Base-by-base conservation (phyloP, 768 basidiomycete species). In the Cyclocybe aegerita region DNA sequence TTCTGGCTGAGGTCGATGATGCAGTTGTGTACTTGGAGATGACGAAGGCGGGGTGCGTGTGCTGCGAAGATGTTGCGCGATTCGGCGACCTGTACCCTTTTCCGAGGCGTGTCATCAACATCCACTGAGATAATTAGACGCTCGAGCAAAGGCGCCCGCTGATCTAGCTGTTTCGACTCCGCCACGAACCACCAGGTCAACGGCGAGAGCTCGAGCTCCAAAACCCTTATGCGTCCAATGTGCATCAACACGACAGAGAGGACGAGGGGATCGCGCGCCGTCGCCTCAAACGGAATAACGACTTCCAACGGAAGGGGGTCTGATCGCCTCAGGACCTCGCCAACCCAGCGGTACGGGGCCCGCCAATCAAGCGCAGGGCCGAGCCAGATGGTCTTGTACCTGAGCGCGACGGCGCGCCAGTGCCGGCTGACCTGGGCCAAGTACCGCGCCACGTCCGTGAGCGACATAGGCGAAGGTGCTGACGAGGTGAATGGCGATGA, bases 341-440 rank as follows among this genome's bases (percentile, higher is more conserved):
- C 41, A 10, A 60, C 23, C 60, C 60, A 62, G 10, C 52, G 14
- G 33, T 52, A 50, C 6, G 52, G 43, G 8, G 60, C 55, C 41
- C 48, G 53, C 60, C 60, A 62, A 41, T 54, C 45, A 32, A 60
- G 56, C 11, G 53, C 56, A 9, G 53, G 53, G 11, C 54, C 53
- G 29, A 57, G 43, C 61, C 61, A 62, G 23, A 62, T 48, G 10
- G 14, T 39, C 17, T 47, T 44, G 16, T 45, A 36, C 10, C 49
- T 43, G 16, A 60, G 38, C n/a, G 59, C 57, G 33, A 45, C 42
- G 14, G 23, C 41, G n/a, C 60, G 47, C 60, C 60, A 62, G 30
- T 37, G 46, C 30, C 48, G 56, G 40, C 52, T 54, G 16, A 62
- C 60, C 40, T 62, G 60, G 0, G 60, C 43, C 2, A 50, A 49